Base-by-base conservation (phyloP, 768 basidiomycete species). In the Termitomyces sp. region DNA sequence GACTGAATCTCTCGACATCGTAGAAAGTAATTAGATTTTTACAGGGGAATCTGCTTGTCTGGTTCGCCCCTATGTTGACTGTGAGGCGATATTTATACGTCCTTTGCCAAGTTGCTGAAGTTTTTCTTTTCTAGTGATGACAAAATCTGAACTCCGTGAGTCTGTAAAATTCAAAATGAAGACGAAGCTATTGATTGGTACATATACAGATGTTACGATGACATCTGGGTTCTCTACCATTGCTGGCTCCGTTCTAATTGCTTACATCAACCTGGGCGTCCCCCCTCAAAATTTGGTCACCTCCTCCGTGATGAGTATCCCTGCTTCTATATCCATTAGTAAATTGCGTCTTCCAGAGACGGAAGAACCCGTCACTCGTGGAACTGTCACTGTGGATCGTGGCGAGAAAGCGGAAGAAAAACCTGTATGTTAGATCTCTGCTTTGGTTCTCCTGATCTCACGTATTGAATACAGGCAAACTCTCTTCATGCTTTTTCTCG, bases 141-240 rank as follows among this genome's bases (percentile, higher is more conserved):
- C 92, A 37, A 80, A 79, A 59, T 91, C 90, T 39, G 92, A 94
- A 72, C 75, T 94, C n/a, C 90, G 84, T 77, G 55, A 59, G 73
- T 71, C 54, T 12, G 24, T 24, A 41, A 12, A 24, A 46, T 51
- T 37, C 27, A 37, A 37, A 34, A 24, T 36, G 16, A 24, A n/a
- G 16, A 29, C 41, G 22, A 27, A n/a, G 9, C 32, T 43, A 36
- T 34, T 27, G 22, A 42, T n/a, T 9, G 26, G 37, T 27, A 18
- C 26, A 52, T 29, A 29, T 29, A 29, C 6, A 79, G 78, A 90
- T 72, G 76, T 94, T 44, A 80, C 84, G 46, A 94, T 94, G 92
- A 92, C 92, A 22, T 92, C 90, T 61, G 92, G 90, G 69, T 96
- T 96, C 76, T 90, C 92, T 7, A 94, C 92, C 52, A 96, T 96